These are phyloP conservation scores for Annona cherimola DNA, from an alignment of 164 flowering plant genomes.

Conservation along the genomic window DNA sequence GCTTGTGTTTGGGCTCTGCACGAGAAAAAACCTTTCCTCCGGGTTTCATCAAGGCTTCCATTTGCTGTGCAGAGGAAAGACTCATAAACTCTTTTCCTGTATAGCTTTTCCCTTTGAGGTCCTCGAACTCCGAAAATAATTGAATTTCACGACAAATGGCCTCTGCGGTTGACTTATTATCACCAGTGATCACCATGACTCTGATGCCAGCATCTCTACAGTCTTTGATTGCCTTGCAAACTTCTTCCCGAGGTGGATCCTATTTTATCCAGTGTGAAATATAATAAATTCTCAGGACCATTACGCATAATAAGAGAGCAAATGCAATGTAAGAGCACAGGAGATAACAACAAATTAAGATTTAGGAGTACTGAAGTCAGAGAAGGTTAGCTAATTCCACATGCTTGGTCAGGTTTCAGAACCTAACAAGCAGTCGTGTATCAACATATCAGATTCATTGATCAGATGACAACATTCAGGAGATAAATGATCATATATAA, in stretches of 20 bases:
- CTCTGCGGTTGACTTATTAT: conserved; percentile 87
- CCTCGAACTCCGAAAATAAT: conserved; percentile 49
- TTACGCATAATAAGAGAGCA: too few relatives aligned
- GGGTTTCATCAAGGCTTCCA: conserved; percentile 48
- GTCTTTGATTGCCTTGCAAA: conserved; percentile 65
- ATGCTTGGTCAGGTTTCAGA: background rate
- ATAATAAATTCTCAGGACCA: background rate
- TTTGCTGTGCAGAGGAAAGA: conserved; percentile 47
- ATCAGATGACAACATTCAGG: background rate
- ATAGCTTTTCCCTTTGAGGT: conserved; percentile 54
- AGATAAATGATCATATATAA: background rate
- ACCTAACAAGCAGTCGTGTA: background rate
- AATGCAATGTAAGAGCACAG: too few relatives aligned
- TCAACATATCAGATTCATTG: background rate
- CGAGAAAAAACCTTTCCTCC: conserved; percentile 81
- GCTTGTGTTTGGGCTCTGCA: conserved; percentile 93
- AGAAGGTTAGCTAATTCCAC: background rate
- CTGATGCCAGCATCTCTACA: conserved; percentile 81
- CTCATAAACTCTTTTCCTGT: conserved; percentile 81
- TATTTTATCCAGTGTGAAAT: conserved; percentile 17
- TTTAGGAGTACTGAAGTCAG: background rate
- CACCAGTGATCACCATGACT: conserved; percentile 94
- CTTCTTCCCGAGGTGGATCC: conserved; percentile 95
- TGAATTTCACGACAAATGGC: conserved; percentile 74
- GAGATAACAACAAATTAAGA: too few relatives aligned